These are phyloP conservation scores for Sclerotinia spermophila DNA, from an alignment of 2,329 filamentous ascomycete genomes.

Conservation along the genomic window DNA sequence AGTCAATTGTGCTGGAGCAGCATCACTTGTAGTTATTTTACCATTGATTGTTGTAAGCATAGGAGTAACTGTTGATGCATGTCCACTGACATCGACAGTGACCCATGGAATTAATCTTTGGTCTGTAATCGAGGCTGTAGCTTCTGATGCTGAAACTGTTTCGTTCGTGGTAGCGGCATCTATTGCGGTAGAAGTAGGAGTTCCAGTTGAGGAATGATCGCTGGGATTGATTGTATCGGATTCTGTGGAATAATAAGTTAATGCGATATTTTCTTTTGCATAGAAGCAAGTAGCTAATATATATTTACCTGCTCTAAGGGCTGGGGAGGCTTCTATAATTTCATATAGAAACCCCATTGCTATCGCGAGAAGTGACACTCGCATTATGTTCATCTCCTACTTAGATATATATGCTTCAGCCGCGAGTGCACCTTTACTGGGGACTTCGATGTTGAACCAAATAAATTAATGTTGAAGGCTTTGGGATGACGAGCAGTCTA, in stretches of 20 bases:
- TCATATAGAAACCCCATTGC: not conserved
- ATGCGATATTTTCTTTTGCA: not conserved
- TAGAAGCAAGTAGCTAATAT: too few relatives aligned
- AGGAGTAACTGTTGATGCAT: constrained; percentile 31
- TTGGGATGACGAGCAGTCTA: not conserved
- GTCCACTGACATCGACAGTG: constrained; percentile 31
- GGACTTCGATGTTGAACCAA: not conserved
- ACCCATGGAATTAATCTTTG: constrained; percentile 29
- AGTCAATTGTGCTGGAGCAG: constrained; percentile 27
- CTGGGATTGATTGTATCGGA: not conserved
- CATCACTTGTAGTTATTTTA: constrained; percentile 28
- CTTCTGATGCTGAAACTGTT: not conserved
- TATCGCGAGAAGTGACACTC: not conserved
- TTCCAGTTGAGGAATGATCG: not conserved
- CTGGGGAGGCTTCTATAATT: not conserved
- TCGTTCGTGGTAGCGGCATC: not conserved
- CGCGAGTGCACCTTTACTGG: not conserved
- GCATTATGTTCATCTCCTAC: not conserved
- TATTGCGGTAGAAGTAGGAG: not conserved
- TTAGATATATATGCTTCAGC: not conserved
- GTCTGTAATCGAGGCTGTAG: constrained; percentile 6
- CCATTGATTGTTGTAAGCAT: constrained; percentile 29
- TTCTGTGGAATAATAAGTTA: constrained; percentile 1
- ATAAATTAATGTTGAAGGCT: not conserved
- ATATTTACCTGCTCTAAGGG: not conserved